phyloP scores from a whole-genome alignment of 208 protist species.

The Trypanosoma scelopori region DNA sequence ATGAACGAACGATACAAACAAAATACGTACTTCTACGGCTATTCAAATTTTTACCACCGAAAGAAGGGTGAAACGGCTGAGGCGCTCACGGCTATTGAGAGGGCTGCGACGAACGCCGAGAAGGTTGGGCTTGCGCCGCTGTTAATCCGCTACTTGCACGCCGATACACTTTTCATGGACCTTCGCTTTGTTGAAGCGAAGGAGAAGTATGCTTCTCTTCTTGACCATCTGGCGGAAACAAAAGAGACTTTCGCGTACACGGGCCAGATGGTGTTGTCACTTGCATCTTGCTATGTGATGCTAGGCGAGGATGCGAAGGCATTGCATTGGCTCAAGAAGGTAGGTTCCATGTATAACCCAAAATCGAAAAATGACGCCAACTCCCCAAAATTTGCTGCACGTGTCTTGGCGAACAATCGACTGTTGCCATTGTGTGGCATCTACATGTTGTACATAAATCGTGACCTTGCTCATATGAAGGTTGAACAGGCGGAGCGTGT shows the following conservation, averaged over 20 bases:
- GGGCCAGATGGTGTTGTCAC: constrained; percentile 80
- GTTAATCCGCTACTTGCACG: constrained; percentile 86
- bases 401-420: constrained; percentile 67
- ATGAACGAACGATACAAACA: constrained; percentile 83
- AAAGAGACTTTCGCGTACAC: constrained; percentile 89
- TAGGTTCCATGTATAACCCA: constrained; percentile 83
- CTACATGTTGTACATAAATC: constrained; percentile 92
- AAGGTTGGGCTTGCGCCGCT: constrained; percentile 66
- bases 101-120: constrained; percentile 77
- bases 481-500: constrained; percentile 72
- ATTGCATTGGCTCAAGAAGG: constrained; percentile 73
- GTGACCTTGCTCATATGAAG: constrained; percentile 90
- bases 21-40: constrained; percentile 92
- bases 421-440: constrained; percentile 79
- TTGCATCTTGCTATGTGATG: constrained; percentile 87
- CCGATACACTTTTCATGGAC: constrained; percentile 92
- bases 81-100: constrained; percentile 69
- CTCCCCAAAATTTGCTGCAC: constrained; percentile 80
- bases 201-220: constrained; percentile 56
- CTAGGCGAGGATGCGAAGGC: constrained; percentile 63
- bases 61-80: constrained; percentile 79
- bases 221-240: constrained; percentile 64
- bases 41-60: constrained; percentile 91
- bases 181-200: constrained; percentile 77
- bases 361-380: constrained; percentile 92